phyloP scores from a whole-genome alignment of 2,329 filamentous ascomycete genomes.

The Trichoderma sp. region DNA sequence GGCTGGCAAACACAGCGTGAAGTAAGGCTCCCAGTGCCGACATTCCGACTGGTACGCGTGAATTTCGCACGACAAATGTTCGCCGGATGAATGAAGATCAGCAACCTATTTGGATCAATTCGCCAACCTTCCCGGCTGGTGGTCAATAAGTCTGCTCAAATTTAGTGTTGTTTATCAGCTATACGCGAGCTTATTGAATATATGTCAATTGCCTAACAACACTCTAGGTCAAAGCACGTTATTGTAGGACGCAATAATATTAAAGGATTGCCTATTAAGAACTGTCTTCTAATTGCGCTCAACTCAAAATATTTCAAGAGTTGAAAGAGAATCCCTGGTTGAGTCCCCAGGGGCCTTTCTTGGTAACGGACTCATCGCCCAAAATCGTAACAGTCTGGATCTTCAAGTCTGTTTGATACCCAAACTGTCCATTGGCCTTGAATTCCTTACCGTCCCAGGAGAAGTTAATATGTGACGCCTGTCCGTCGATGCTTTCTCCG shows the following conservation, averaged over 20 bases:
- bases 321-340: neutral
- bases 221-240: too few relatives aligned
- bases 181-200: too few relatives aligned
- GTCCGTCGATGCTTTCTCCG: slow-evolving; percentile 68
- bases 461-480: slow-evolving; percentile 59
- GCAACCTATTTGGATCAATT: too few relatives aligned
- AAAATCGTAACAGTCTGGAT: slow-evolving; percentile 57
- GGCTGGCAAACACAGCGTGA: neutral
- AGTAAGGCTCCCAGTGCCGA: neutral
- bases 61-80: too few relatives aligned
- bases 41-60: neutral
- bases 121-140: too few relatives aligned
- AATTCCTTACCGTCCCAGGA: slow-evolving; percentile 59
- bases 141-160: too few relatives aligned
- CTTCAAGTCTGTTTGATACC: slow-evolving; percentile 49
- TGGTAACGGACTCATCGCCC: slow-evolving; percentile 36
- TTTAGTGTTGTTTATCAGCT: too few relatives aligned
- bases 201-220: too few relatives aligned
- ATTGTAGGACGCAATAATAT: neutral
- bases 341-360: neutral
- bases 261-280: neutral
- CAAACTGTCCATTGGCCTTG: slow-evolving; percentile 56
- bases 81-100: too few relatives aligned
- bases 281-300: neutral
- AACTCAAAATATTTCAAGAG: neutral